These are phyloP conservation scores for Blastobotrys persicus DNA, from an alignment of 1,139 yeast genomes.

Conservation along the genomic window DNA sequence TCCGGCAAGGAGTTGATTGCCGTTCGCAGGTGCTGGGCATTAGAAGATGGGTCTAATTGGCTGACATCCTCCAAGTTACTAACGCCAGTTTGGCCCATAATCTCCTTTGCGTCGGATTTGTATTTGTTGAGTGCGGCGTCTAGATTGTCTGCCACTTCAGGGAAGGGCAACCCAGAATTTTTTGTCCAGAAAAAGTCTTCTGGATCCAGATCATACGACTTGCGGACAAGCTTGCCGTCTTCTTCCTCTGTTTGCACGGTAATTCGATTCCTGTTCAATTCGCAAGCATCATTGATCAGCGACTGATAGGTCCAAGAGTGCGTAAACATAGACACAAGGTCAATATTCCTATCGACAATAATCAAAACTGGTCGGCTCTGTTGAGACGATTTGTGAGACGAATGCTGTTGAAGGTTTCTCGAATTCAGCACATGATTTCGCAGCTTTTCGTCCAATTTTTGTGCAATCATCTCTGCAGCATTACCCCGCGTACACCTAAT, in stretches of 20 bases:
- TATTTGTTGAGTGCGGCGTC: slow-evolving; percentile 78
- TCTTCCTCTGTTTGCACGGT: slow-evolving; percentile 49
- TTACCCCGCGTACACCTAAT: slow-evolving; percentile 91
- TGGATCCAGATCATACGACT: slow-evolving; percentile 83
- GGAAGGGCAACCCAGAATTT: slow-evolving; percentile 87
- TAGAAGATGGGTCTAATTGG: slow-evolving; percentile 45
- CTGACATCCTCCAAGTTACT: slow-evolving; percentile 61
- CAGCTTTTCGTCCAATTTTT: slow-evolving; percentile 73
- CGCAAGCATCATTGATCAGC: slow-evolving; percentile 89
- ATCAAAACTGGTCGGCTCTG: slow-evolving; percentile 72
- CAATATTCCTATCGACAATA: slow-evolving; percentile 82
- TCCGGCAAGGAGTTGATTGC: slow-evolving; percentile 93
- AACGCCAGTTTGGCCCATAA: slow-evolving; percentile 78
- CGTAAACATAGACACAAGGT: slow-evolving; percentile 87
- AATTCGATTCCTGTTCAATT: slow-evolving; percentile 73
- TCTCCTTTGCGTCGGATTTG: slow-evolving; percentile 81
- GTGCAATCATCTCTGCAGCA: slow-evolving; percentile 92
- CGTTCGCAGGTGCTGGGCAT: slow-evolving; percentile 70
- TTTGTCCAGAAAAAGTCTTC: slow-evolving; percentile 87
- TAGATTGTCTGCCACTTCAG: slow-evolving; percentile 95
- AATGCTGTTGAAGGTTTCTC: slow-evolving; percentile 31
- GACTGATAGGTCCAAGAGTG: slow-evolving; percentile 99
- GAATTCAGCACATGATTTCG: slow-evolving; percentile 82
- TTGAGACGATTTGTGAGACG: slow-evolving; percentile 28
- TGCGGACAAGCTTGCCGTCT: slow-evolving; percentile 42